Evolutionary conservation across 2,329 filamentous ascomycete species (phyloP).

Genomic region (Monosporascus sp.): DNA sequence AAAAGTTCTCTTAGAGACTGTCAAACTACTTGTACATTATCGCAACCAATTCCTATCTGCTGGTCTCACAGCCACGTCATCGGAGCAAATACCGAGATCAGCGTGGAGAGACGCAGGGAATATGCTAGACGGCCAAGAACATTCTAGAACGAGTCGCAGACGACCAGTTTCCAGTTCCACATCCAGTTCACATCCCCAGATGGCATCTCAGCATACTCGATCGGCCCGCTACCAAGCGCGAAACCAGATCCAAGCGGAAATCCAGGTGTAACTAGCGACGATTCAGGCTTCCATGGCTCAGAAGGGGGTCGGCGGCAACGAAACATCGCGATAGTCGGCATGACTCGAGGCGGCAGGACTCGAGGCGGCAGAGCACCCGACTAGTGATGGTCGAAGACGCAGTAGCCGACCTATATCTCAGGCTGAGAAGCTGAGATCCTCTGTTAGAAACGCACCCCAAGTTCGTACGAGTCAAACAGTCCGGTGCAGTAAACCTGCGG

Average conservation of each 20-base stretch:
- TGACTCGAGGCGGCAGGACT: constrained; percentile 4
- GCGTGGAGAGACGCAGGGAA: constrained; percentile 9
- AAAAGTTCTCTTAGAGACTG: constrained; percentile 42
- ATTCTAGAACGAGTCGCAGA: constrained; percentile 7
- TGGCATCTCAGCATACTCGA: constrained; percentile 8
- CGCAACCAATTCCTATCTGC: constrained; percentile 47
- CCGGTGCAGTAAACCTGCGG: neutral
- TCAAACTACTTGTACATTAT: constrained; percentile 49
- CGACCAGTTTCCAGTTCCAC: constrained; percentile 17
- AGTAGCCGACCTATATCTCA: constrained; percentile 3
- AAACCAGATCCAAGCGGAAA: constrained; percentile 10
- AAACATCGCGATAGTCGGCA: constrained; percentile 1
- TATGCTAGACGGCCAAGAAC: constrained; percentile 12
- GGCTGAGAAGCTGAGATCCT: neutral
- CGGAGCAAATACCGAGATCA: constrained; percentile 31
- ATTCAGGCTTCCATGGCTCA: constrained; percentile 21
- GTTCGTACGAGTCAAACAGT: neutral
- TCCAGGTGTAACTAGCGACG: constrained; percentile 9
- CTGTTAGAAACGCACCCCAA: neutral
- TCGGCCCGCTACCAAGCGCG: constrained; percentile 9
- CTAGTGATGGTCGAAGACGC: constrained; percentile 5
- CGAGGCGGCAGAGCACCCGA: constrained; percentile 5
- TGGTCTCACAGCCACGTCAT: constrained; percentile 52
- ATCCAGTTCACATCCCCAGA: constrained; percentile 18
- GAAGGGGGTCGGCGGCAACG: constrained; percentile 9